Evolutionary conservation across 1,284 basidiomycete species (phyloP).

Genomic region (Papiliotrema nemorosa): DNA sequence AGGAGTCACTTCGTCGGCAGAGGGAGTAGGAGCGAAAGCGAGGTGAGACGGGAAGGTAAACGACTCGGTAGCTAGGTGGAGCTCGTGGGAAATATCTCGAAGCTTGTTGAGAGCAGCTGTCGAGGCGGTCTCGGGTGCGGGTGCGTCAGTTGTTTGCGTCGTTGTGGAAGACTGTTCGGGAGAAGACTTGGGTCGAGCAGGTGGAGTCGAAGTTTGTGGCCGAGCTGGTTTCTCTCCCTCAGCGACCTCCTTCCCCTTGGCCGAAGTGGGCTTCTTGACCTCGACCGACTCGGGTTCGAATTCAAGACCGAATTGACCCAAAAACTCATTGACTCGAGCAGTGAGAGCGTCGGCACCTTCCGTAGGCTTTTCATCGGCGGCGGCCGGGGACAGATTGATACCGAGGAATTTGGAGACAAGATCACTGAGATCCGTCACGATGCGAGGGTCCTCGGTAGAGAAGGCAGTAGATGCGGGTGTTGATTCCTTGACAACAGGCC

Average conservation of each 20-base stretch:
- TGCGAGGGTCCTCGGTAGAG: background rate
- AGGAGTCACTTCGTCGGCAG: conserved; percentile 23
- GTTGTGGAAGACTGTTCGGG: background rate
- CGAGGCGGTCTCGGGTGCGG: conserved; percentile 8
- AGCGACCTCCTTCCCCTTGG: conserved; percentile 36
- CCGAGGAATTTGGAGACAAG: conserved; percentile 43
- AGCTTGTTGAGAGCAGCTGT: conserved; percentile 29
- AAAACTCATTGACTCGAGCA: conserved; percentile 37
- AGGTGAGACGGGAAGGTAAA: conserved; percentile 41
- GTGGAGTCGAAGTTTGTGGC: conserved; percentile 40
- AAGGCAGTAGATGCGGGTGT: background rate
- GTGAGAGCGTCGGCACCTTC: conserved; percentile 9
- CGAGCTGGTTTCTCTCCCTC: conserved; percentile 29
- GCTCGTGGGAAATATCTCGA: conserved; percentile 27
- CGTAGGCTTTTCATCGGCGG: conserved; percentile 11
- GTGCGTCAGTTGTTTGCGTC: background rate
- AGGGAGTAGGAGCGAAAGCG: conserved; percentile 27
- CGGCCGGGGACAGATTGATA: conserved; percentile 29
- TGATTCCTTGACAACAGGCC: background rate
- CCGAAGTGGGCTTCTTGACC: conserved; percentile 4
- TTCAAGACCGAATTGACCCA: conserved; percentile 40
- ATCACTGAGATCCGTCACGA: conserved; percentile 39
- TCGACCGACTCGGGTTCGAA: too few relatives aligned
- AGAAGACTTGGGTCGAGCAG: conserved; percentile 55
- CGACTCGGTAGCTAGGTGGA: conserved; percentile 17